Evolutionary conservation across 2,329 filamentous ascomycete species (phyloP).

Genomic region (Calcarisporium arbuscula): DNA sequence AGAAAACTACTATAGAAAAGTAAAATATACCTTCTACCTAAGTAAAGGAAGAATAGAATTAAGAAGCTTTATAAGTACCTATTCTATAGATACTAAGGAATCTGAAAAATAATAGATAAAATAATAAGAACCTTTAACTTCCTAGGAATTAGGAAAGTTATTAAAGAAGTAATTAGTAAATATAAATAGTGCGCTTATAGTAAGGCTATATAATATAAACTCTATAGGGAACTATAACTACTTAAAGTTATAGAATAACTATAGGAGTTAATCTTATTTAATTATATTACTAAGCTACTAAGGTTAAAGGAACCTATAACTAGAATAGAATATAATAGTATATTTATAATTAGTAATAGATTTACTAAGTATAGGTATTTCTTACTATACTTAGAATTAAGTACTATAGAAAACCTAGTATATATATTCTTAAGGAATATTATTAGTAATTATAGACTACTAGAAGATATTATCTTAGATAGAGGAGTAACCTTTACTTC

Average conservation of each 20-base stretch:
- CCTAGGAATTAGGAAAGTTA: background rate
- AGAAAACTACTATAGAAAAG: slow-evolving; percentile 1
- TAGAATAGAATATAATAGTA: too few relatives aligned
- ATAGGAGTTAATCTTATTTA: too few relatives aligned
- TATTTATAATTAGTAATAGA: too few relatives aligned
- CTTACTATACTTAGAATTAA: too few relatives aligned
- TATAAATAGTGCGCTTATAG: slow-evolving; percentile 3
- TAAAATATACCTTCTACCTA: background rate
- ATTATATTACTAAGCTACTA: too few relatives aligned
- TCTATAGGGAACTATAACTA: slow-evolving; percentile 6
- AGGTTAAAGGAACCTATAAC: too few relatives aligned
- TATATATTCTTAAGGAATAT: slow-evolving; percentile 24
- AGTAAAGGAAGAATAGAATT: background rate
- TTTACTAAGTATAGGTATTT: too few relatives aligned
- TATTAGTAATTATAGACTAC: slow-evolving; percentile 10
- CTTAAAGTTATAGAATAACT: slow-evolving; percentile 12
- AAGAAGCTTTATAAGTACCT: background rate
- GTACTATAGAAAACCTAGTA: slow-evolving; percentile 24
- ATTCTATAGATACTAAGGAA: background rate
- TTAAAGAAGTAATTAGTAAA: slow-evolving; percentile 2
- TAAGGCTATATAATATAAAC: too few relatives aligned
- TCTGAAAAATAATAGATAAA: background rate
- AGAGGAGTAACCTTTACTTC: background rate
- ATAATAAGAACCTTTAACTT: background rate
- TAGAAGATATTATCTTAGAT: background rate